Evolutionary conservation across 2,329 filamentous ascomycete genomes (phyloP), one percentile per base, ranked within the genome.

Genomic region (Ophiocordyceps polyrhachis-furcata): DNA sequence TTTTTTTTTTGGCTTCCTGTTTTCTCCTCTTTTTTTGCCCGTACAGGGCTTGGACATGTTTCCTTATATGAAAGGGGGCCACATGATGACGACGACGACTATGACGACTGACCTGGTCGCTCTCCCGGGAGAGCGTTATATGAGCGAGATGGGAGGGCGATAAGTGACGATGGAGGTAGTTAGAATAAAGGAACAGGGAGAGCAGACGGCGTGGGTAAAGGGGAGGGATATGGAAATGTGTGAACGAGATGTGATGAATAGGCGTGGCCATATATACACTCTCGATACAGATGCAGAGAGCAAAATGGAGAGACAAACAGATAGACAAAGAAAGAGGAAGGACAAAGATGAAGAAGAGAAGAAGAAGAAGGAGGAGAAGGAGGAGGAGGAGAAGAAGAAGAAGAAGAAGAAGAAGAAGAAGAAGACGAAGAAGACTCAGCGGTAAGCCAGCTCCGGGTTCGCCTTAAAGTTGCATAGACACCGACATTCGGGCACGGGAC

Each of bases 401-500:
- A 14, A 23, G n/a, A 5, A 3, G 12, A 19, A 8, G 11, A 5
- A 23, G 28, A 43, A 20, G 41, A n/a, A 35, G 25, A 31, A 21
- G 12, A n/a, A 13, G 4, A 12, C 11, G 5, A 14, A 23, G n/a
- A 5, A 3, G 12, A 19, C 40, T 44, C 40, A 43, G 41, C 40
- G 62, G 55, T 78, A 77, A 47, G 64, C 69, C 52, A 78, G 53
- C 60, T 78, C 74, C 5, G 72, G 72, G 46, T 76, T 77, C 13
- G 72, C 71, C 50, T 69, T 64, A 48, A 74, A 75, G 53, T 75
- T 77, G 55, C 77, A 82, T 32, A 70, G 67, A 50, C 79, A 83
- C 44, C 74, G 67, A 53, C 79, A 83, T 59, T 81, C 78, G 1
- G 79, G 76, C 43, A 81, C 76, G 0, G 79, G 77, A 53, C 79